These are phyloP conservation scores for Diaporthe ampelina DNA, from an alignment of 2,329 filamentous ascomycete genomes.

Conservation along the genomic window DNA sequence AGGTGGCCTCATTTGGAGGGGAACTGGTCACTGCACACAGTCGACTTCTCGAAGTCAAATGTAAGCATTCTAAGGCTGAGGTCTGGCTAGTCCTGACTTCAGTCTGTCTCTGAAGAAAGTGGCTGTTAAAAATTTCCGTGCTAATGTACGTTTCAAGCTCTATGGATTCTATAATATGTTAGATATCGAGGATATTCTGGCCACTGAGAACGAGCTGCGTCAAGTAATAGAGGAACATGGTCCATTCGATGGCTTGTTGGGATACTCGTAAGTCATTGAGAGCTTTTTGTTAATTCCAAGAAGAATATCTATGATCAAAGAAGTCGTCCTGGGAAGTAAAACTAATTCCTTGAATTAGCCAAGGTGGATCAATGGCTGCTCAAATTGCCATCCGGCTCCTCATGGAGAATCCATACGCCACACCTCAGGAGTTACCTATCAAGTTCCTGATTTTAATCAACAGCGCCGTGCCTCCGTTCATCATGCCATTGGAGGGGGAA, in stretches of 20 bases:
- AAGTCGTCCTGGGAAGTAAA: background rate
- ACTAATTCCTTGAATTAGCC: slow-evolving; percentile 2
- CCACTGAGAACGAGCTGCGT: slow-evolving; percentile 40
- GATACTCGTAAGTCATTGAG: slow-evolving; percentile 32
- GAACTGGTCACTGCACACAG: slow-evolving; percentile 40
- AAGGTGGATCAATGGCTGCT: slow-evolving; percentile 40
- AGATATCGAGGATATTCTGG: slow-evolving; percentile 38
- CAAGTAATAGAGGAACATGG: slow-evolving; percentile 40
- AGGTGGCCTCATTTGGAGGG: slow-evolving; percentile 40
- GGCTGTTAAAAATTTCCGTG: background rate
- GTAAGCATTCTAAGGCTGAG: slow-evolving; percentile 1
- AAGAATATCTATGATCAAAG: background rate
- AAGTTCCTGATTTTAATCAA: slow-evolving; percentile 40
- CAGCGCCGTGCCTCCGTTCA: slow-evolving; percentile 37
- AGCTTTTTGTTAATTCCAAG: background rate
- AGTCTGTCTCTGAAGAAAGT: slow-evolving; percentile 2
- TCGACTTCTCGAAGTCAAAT: slow-evolving; percentile 41
- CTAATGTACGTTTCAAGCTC: slow-evolving; percentile 19
- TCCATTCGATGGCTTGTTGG: slow-evolving; percentile 38
- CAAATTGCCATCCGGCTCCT: slow-evolving; percentile 38
- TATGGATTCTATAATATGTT: slow-evolving; percentile 39
- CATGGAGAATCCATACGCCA: slow-evolving; percentile 39
- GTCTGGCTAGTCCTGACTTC: background rate
- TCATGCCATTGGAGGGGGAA: slow-evolving; percentile 37
- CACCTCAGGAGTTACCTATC: slow-evolving; percentile 39